Evolutionary conservation across 805 yeast genomes (phyloP).

Genomic region (Lachancea thermotolerans): DNA sequence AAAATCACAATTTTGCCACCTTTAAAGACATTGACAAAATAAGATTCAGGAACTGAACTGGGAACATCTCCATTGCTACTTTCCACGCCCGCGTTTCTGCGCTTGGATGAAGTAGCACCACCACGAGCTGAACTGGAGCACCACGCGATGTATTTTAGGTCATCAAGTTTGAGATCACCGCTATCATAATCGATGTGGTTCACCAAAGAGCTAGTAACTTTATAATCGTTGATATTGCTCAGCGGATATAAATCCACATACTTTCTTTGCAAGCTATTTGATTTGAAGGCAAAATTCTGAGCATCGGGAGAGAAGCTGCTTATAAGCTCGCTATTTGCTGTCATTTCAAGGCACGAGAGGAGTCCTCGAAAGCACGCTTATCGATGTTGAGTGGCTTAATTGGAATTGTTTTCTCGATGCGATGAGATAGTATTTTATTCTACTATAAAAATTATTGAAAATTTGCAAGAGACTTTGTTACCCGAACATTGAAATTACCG

Average conservation of each 20-base stretch:
- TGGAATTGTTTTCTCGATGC: background rate
- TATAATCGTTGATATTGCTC: slow-evolving; percentile 20
- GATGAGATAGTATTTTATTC: slow-evolving; percentile 1
- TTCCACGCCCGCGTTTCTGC: background rate
- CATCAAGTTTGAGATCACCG: slow-evolving; percentile 24
- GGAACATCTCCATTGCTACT: background rate
- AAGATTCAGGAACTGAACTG: slow-evolving; percentile 14
- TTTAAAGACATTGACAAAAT: slow-evolving; percentile 26
- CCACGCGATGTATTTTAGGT: slow-evolving; percentile 25
- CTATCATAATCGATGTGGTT: slow-evolving; percentile 28
- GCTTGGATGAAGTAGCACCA: slow-evolving; percentile 1
- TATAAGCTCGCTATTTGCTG: slow-evolving; percentile 13
- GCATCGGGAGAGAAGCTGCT: slow-evolving; percentile 27
- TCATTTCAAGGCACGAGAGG: background rate
- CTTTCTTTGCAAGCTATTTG: slow-evolving; percentile 29
- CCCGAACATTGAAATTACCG: background rate
- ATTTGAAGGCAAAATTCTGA: slow-evolving; percentile 30
- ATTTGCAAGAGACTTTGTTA: background rate
- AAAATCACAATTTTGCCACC: slow-evolving; percentile 29
- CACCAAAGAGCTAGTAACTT: slow-evolving; percentile 27
- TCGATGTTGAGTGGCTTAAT: too few species aligned
- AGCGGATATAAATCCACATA: slow-evolving; percentile 31
- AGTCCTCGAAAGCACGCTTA: too few species aligned
- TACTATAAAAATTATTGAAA: background rate
- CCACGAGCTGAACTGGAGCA: slow-evolving; percentile 12